Conservation (phyloP, 129 eudicot species). For the Deinandra increscens region DNA sequence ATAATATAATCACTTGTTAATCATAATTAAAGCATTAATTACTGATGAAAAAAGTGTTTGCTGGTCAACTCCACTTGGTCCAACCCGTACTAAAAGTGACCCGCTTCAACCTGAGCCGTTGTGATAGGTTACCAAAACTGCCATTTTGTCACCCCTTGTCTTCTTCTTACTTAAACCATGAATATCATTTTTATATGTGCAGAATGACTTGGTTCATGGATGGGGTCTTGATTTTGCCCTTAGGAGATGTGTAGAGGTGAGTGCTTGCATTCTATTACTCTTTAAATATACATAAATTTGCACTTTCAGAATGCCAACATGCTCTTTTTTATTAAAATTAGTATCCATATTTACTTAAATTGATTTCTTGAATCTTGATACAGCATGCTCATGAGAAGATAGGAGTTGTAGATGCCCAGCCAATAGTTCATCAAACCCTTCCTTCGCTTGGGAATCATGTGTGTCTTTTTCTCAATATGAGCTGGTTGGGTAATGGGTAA, state of each 20-base stretch:
- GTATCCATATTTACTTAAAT: neutral
- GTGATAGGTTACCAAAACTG: neutral
- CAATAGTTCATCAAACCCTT: conserved; percentile 72
- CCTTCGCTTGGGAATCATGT: conserved; percentile 90
- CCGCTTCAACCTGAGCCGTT: neutral
- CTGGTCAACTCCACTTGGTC: neutral
- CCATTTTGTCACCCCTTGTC: neutral
- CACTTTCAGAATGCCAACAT: conserved; percentile 5
- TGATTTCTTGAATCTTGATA: conserved; percentile 10
- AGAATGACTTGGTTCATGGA: conserved; percentile 91
- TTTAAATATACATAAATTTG: neutral
- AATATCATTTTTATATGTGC: conserved; percentile 16
- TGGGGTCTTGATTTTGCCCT: conserved; percentile 96
- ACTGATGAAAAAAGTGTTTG: neutral
- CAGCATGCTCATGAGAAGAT: conserved; percentile 92
- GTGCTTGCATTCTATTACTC: neutral
- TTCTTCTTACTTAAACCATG: neutral
- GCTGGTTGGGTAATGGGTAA: neutral
- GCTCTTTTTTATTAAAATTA: neutral
- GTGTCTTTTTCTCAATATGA: neutral
- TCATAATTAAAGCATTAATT: neutral
- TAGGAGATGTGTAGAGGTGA: conserved; percentile 72
- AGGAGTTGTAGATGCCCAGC: conserved; percentile 86
- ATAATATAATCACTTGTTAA: neutral
- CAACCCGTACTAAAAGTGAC: neutral